Base-by-base conservation (phyloP, 2,329 filamentous ascomycete species). In the Ceratocystis diversiconidia region DNA sequence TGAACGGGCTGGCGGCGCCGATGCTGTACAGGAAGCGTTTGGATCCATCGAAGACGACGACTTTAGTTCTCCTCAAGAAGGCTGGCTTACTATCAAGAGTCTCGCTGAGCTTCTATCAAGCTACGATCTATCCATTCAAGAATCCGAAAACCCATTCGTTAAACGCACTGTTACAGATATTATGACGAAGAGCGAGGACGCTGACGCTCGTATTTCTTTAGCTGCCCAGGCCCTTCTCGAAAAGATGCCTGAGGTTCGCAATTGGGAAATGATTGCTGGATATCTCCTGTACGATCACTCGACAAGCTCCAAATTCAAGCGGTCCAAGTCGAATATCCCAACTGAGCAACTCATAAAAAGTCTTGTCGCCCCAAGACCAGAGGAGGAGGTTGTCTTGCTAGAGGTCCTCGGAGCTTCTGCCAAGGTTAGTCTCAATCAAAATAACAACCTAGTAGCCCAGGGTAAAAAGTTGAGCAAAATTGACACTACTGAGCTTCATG, bases 201-300 rank as follows among this genome's bases (percentile, higher is more conserved):
- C 86, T 0, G 90, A 95, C 69, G 94, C 90, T 0, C 84, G 92
- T 62, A 91, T 95, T 70, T 88, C 89, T 2, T 81, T 96, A 32
- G 92, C 92, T 19, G 88, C 91, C 0, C 89, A 95, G 73, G 88
- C 86, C 0, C 80, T 97, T 3, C 95, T 90, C 71, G 89, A 94
- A 69, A 87, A 88, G 70, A 83, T 96, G 68, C 79, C 85, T 0
- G 90, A 94, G 70, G 81, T 96, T 36, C 84, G 85, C 70, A 85
- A 91, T 66, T 99, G 94, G 94, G 89, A 95, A 72, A 82, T 88
- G 3, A 76, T 99, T 66, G 88, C 91, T 30, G 91, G 91, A 17
- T 99, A 96, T 74, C 81, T 99, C 5, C 79, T 99, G 1, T 95
- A 90, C 73, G 94, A 99, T 71, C 92, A 97, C 74, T 94, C 91